A percentile compares a stretch with the other conserved stretches of the same genome.
phyloP scores from a whole-genome alignment of 768 basidiomycete species.

The Suillus subalutaceus region DNA sequence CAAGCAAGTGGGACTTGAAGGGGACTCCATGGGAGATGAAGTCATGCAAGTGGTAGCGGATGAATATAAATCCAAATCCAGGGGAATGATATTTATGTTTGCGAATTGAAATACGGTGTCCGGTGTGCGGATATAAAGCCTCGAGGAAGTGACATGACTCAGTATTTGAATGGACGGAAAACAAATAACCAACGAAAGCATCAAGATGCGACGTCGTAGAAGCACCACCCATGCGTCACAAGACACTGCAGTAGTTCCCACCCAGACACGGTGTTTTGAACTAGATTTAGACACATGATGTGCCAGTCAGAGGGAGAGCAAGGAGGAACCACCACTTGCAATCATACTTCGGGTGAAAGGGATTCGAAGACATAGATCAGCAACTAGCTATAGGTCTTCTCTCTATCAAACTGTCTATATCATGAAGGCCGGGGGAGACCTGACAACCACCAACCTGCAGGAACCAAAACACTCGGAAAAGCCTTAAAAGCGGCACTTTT shows the following conservation, averaged over 20 bases:
- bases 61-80: not conserved
- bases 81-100: not conserved
- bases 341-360: conserved; percentile 4
- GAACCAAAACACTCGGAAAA: not conserved
- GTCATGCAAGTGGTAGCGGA: not conserved
- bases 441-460: not conserved
- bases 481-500: not conserved
- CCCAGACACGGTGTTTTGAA: not conserved
- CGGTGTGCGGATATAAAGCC: conserved; percentile 18
- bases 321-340: not conserved
- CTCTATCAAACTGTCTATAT: not conserved
- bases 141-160: conserved; percentile 26
- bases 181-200: conserved; percentile 4
- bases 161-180: not conserved
- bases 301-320: conserved; percentile 7
- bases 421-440: not conserved
- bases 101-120: not conserved
- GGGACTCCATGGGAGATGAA: conserved; percentile 18
- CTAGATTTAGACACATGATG: not conserved
- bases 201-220: not conserved
- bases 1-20: conserved; percentile 21
- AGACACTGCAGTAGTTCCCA: conserved; percentile 1
- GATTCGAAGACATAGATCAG: conserved; percentile 4
- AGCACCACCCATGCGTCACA: not conserved
- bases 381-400: not conserved